phyloP scores from a whole-genome alignment of 75 land plant genomes.

The Picea sitchensis region DNA sequence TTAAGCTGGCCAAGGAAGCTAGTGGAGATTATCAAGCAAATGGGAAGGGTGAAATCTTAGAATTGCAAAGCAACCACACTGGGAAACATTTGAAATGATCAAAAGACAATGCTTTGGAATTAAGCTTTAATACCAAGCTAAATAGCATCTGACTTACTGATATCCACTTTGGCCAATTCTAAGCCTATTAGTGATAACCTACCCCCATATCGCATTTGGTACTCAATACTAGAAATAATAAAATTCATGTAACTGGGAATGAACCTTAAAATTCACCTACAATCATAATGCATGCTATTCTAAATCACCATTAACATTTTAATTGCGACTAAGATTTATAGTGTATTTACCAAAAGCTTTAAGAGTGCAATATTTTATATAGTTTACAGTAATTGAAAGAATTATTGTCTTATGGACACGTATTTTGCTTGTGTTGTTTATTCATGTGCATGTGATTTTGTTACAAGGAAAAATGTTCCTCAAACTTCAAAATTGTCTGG shows the following conservation, averaged over 20 bases:
- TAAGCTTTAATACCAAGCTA: not conserved
- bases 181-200: not conserved
- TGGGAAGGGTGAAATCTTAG: not conserved
- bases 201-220: not conserved
- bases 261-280: not conserved
- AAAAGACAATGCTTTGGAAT: not conserved
- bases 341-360: no score
- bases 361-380: not conserved
- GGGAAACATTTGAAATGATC: not conserved
- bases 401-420: not conserved
- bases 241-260: not conserved
- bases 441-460: not conserved
- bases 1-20: no score
- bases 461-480: not conserved
- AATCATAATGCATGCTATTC: not conserved
- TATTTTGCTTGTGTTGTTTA: not conserved
- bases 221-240: not conserved
- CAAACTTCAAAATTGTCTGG: no score
- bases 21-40: not conserved
- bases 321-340: not conserved
- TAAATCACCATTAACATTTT: not conserved
- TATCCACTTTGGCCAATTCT: not conserved
- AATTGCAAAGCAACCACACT: not conserved
- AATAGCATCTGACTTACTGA: not conserved
- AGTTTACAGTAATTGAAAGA: not conserved